phyloP scores from a whole-genome alignment of 371 early-diverging fungal species.

The Edhazardia aedis region DNA sequence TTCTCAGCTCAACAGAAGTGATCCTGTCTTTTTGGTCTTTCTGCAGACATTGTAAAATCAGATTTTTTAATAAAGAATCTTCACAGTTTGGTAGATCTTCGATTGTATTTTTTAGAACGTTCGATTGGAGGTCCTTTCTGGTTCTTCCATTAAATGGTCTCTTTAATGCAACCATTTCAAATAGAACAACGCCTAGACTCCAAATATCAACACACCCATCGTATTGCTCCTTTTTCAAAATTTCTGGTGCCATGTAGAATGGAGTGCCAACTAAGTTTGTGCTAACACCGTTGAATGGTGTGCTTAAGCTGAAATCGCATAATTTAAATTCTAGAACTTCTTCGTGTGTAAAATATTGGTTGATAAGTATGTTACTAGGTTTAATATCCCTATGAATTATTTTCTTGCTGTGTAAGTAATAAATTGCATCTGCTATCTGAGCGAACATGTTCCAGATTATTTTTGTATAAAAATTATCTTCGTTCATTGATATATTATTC shows the following conservation, averaged over 20 bases:
- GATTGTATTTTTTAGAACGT: conserved; percentile 13
- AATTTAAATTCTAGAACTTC: conserved; percentile 36
- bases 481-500: neutral
- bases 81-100: neutral
- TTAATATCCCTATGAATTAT: conserved; percentile 47
- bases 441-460: conserved; percentile 27
- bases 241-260: conserved; percentile 52
- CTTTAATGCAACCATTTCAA: conserved; percentile 29
- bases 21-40: conserved; percentile 19
- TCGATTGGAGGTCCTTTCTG: conserved; percentile 12
- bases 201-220: conserved; percentile 51
- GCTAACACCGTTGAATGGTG: neutral
- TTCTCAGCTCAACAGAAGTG: neutral
- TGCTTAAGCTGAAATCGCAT: conserved; percentile 40
- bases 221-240: conserved; percentile 48
- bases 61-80: neutral
- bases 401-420: conserved; percentile 35
- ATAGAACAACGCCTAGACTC: conserved; percentile 44
- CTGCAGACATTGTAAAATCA: conserved; percentile 18
- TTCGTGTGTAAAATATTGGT: conserved; percentile 2
- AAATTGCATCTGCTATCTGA: conserved; percentile 36
- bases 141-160: conserved; percentile 34
- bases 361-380: conserved; percentile 43
- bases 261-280: conserved; percentile 56
- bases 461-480: neutral